Conservation (phyloP, 164 flowering plant species). For the Stephania yunnanensis region DNA sequence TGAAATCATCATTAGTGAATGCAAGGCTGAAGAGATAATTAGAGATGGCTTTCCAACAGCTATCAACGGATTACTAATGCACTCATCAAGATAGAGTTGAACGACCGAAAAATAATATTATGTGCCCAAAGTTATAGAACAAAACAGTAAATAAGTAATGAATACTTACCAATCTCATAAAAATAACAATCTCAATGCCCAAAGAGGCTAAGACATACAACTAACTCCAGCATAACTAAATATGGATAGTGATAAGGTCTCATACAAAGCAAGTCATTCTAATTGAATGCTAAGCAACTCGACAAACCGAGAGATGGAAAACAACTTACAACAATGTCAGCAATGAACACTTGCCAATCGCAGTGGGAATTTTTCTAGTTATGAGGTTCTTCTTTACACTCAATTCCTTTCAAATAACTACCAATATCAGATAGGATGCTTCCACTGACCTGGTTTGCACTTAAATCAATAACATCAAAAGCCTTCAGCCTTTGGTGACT, state of each 20-base stretch:
- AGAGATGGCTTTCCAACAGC: too few species aligned
- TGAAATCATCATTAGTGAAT: too few species aligned
- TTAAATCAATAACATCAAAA: constrained; percentile 55
- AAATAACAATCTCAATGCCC: too few species aligned
- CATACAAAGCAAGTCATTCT: not conserved
- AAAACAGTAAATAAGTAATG: too few species aligned
- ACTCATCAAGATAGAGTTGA: too few species aligned
- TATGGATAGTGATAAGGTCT: not conserved
- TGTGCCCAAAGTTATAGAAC: too few species aligned
- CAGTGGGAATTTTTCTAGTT: constrained; percentile 45
- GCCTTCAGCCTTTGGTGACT: constrained; percentile 26
- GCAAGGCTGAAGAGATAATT: too few species aligned
- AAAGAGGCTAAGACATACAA: not conserved
- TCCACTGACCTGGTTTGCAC: constrained; percentile 61
- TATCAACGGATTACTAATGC: too few species aligned
- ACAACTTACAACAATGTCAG: constrained; percentile 58
- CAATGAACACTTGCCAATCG: constrained; percentile 56
- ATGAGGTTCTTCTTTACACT: constrained; percentile 49
- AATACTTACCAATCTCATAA: too few species aligned
- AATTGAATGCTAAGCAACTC: not conserved
- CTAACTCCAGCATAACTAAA: not conserved
- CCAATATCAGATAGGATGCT: constrained; percentile 73
- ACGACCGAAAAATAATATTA: too few species aligned
- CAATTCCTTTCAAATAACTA: constrained; percentile 50
- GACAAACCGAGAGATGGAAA: constrained; percentile 6